These are phyloP conservation scores for Saccharomyces uvarum DNA, from an alignment of 1,139 yeast genomes.

Conservation along the genomic window DNA sequence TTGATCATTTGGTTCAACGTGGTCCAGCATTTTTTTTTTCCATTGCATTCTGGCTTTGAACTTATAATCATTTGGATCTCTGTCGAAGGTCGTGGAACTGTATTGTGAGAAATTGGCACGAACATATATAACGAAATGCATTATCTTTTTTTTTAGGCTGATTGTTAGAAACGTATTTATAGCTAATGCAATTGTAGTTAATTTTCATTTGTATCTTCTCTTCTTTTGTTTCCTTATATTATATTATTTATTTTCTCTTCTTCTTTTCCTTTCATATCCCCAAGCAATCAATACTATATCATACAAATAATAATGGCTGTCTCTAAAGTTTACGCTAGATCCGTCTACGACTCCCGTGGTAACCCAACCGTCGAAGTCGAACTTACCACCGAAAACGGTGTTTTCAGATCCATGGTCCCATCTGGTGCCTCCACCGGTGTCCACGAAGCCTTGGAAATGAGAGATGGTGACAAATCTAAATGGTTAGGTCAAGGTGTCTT, in stretches of 20 bases:
- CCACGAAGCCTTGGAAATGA: constrained; percentile 90
- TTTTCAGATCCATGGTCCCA: constrained; percentile 90
- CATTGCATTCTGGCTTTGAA: neutral
- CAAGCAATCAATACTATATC: constrained; percentile 17
- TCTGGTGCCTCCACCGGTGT: constrained; percentile 96
- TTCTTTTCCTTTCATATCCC: constrained; percentile 6
- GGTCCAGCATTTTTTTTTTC: neutral
- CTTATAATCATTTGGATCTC: neutral
- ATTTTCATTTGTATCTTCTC: neutral
- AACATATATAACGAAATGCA: neutral
- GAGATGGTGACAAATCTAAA: constrained; percentile 88
- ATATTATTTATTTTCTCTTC: constrained; percentile 3
- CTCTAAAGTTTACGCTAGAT: constrained; percentile 74
- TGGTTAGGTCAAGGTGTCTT: constrained; percentile 95
- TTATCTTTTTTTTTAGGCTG: neutral
- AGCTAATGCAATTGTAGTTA: neutral
- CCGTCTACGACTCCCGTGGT: constrained; percentile 96
- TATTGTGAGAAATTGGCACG: neutral
- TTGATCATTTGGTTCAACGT: neutral
- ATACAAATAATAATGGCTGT: constrained; percentile 39
- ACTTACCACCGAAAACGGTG: constrained; percentile 74
- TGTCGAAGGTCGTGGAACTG: neutral
- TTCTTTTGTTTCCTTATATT: neutral
- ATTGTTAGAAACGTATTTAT: constrained; percentile 1
- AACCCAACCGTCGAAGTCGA: constrained; percentile 98